Percentiles rank a stretch among this genome's conserved stretches.
Conservation (phyloP, 163 green algal species). For the Coccomyxa subellipsoidea region DNA sequence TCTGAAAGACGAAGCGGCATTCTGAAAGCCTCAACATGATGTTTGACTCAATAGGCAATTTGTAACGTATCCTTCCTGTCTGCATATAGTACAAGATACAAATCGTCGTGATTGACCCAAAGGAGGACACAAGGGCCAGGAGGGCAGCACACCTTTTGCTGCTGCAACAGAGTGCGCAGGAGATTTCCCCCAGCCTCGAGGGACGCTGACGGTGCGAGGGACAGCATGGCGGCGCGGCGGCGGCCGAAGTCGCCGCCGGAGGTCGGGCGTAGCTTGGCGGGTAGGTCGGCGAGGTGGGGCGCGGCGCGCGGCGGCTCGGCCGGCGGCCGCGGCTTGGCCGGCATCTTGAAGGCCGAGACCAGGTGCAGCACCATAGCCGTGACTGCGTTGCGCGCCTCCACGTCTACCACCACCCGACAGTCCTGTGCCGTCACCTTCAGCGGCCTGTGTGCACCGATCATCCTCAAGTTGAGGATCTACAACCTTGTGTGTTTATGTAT, state of each 20-base stretch:
- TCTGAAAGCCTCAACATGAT: no score
- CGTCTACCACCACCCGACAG: slow-evolving; percentile 40
- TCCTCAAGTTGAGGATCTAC: not conserved
- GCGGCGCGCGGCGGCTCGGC: not conserved
- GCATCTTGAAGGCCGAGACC: slow-evolving; percentile 21
- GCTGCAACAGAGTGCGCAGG: slow-evolving; percentile 35
- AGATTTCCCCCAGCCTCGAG: slow-evolving; percentile 27
- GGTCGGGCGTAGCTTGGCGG: not conserved
- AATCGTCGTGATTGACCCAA: no score
- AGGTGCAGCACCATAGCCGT: slow-evolving; percentile 33
- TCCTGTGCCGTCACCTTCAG: slow-evolving; percentile 29
- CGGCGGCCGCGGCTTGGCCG: not conserved
- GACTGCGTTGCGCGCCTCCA: slow-evolving; percentile 36
- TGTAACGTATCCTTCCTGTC: no score
- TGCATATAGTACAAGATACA: no score
- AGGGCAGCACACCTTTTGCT: slow-evolving; percentile 9
- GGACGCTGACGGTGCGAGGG: not conserved
- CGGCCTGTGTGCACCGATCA: slow-evolving; percentile 14
- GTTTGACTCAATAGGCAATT: no score
- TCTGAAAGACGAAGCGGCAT: no score
- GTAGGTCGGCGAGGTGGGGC: not conserved
- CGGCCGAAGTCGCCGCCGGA: not conserved
- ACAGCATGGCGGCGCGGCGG: not conserved
- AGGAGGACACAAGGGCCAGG: not conserved
- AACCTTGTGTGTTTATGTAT: not conserved